Percentiles rank a stretch among this genome's conserved stretches.
Evolutionary conservation across 31 red algal genomes (phyloP).

Genomic region (Porphyra umbilicalis): DNA sequence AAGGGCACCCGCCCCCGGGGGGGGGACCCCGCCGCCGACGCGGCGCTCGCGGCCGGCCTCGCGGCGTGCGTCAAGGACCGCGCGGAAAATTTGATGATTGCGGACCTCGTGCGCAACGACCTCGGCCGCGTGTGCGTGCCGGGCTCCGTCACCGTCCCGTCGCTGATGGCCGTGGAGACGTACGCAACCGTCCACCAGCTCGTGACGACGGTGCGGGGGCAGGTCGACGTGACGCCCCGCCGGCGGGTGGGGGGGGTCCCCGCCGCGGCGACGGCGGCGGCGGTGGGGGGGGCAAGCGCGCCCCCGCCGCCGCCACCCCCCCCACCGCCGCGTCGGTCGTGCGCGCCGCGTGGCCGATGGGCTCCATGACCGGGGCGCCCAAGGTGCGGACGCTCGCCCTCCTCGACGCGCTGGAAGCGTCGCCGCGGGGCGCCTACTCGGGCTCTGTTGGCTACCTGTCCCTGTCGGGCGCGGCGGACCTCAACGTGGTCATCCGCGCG

Average conservation of each 20-base stretch:
- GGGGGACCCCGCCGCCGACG: slow-evolving; percentile 37
- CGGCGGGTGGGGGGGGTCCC: slow-evolving; percentile 1
- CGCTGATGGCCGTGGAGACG: slow-evolving; percentile 78
- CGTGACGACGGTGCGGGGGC: slow-evolving; percentile 73
- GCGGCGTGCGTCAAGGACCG: slow-evolving; percentile 66
- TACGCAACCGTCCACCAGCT: slow-evolving; percentile 92
- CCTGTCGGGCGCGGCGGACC: slow-evolving; percentile 54
- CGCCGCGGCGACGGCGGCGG: not conserved
- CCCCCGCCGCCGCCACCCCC: not conserved
- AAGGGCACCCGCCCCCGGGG: slow-evolving; percentile 85
- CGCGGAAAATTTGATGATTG: slow-evolving; percentile 94
- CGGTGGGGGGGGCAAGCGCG: not conserved
- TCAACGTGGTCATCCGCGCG: slow-evolving; percentile 91
- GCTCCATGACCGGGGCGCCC: slow-evolving; percentile 95
- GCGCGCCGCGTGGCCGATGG: slow-evolving; percentile 83
- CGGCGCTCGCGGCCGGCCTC: slow-evolving; percentile 21
- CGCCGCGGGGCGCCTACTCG: slow-evolving; percentile 71
- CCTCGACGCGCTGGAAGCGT: slow-evolving; percentile 73
- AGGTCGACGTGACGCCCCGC: not conserved
- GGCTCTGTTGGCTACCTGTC: slow-evolving; percentile 86
- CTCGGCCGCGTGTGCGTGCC: slow-evolving; percentile 72
- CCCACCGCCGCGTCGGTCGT: slow-evolving; percentile 3
- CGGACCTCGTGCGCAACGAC: slow-evolving; percentile 92
- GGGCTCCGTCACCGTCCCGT: slow-evolving; percentile 67
- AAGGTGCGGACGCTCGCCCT: slow-evolving; percentile 87